phyloP scores from a whole-genome alignment of 2,329 filamentous ascomycete genomes.

The Blumeriella jaapii region DNA sequence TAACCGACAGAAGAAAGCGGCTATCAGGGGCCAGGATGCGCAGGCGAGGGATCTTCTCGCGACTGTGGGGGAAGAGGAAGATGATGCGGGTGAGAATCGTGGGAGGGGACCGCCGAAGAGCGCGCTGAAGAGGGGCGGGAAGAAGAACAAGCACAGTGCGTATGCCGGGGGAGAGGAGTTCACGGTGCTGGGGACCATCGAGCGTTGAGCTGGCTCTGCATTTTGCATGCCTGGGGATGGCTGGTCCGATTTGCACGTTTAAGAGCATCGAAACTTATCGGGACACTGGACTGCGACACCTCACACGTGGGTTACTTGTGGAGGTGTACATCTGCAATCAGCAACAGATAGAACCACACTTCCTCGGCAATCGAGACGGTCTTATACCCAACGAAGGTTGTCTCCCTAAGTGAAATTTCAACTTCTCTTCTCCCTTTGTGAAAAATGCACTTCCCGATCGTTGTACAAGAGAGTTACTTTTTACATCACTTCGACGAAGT shows the following conservation, averaged over 20 bases:
- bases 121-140: conserved; percentile 12
- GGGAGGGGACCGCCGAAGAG: neutral
- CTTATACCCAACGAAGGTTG: neutral
- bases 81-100: conserved; percentile 5
- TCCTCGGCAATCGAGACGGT: neutral
- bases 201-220: conserved; percentile 1
- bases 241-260: no score
- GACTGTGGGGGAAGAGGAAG: conserved; percentile 10
- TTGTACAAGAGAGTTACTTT: no score
- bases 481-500: no score
- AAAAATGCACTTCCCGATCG: no score
- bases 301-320: no score
- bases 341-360: neutral
- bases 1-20: conserved; percentile 22
- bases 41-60: conserved; percentile 11
- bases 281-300: no score
- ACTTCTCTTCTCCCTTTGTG: no score
- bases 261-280: no score
- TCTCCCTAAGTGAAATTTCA: no score
- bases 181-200: conserved; percentile 22
- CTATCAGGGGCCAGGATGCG: conserved; percentile 12
- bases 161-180: conserved; percentile 24
- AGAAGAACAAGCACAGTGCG: conserved; percentile 22
- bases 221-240: neutral
- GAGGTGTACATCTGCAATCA: neutral